Evolutionary conservation across 352 stramenopile species (phyloP).

Genomic region (Phytopythium helicoides): DNA sequence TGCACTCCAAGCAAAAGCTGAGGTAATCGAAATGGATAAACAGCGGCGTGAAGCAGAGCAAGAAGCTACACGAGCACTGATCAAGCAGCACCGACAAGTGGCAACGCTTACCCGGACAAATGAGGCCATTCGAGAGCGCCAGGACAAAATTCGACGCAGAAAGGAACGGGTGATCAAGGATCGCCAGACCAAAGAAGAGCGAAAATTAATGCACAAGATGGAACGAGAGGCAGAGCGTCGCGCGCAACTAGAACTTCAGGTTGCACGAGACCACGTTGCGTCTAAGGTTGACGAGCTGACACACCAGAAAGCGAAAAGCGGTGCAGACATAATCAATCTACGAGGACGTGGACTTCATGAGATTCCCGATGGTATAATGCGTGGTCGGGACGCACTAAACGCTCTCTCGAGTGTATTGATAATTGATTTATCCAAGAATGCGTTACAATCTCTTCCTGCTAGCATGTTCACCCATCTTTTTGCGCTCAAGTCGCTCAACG

Average conservation of each 20-base stretch:
- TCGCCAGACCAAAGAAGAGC: slow-evolving; percentile 56
- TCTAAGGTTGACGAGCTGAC: slow-evolving; percentile 52
- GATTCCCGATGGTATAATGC: slow-evolving; percentile 40
- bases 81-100: slow-evolving; percentile 45
- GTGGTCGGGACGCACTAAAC: slow-evolving; percentile 47
- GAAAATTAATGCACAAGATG: slow-evolving; percentile 34
- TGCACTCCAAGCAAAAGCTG: slow-evolving; percentile 49
- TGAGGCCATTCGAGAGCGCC: slow-evolving; percentile 56
- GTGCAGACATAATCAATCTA: slow-evolving; percentile 50
- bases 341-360: slow-evolving; percentile 28
- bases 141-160: slow-evolving; percentile 59
- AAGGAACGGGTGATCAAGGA: slow-evolving; percentile 63
- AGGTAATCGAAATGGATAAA: slow-evolving; percentile 52
- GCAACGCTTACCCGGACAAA: slow-evolving; percentile 53
- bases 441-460: slow-evolving; percentile 34
- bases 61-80: slow-evolving; percentile 36
- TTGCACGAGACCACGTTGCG: slow-evolving; percentile 51
- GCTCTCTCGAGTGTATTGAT: slow-evolving; percentile 65
- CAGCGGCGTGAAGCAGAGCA: slow-evolving; percentile 36
- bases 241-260: slow-evolving; percentile 35
- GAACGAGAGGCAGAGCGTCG: slow-evolving; percentile 40
- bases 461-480: slow-evolving; percentile 62
- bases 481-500: slow-evolving; percentile 46
- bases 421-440: slow-evolving; percentile 58
- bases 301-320: slow-evolving; percentile 47